A percentile compares a stretch with the other conserved stretches of the same genome.
phyloP scores from a whole-genome alignment of 352 stramenopile species.

The Thraustochytrium aureum region DNA sequence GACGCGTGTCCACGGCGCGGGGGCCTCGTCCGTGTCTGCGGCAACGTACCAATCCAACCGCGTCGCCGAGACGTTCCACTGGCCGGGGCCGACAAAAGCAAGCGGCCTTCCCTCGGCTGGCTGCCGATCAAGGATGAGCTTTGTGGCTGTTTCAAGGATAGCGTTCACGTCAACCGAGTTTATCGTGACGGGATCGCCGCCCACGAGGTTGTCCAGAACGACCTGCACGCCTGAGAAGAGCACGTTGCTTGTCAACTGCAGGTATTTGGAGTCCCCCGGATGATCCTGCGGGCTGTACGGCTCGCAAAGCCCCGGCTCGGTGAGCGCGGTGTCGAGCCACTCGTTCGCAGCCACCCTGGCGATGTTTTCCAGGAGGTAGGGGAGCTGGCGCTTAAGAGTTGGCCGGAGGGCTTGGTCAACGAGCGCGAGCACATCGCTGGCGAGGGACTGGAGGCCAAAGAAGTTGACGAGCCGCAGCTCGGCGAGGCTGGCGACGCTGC shows the following conservation, averaged over 20 bases:
- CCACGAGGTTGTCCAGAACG: background rate
- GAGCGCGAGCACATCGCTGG: background rate
- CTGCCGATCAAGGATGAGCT: background rate
- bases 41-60: no score
- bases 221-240: background rate
- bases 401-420: background rate
- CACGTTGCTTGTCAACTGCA: background rate
- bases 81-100: no score
- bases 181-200: background rate
- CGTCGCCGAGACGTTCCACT: no score
- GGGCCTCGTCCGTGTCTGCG: no score
- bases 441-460: background rate
- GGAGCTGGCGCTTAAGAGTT: background rate
- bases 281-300: background rate
- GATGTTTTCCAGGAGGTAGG: slow-evolving; percentile 1
- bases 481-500: no score
- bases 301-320: background rate
- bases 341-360: background rate
- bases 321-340: background rate
- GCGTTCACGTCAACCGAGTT: slow-evolving; percentile 5
- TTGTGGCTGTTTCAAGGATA: background rate
- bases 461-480: background rate
- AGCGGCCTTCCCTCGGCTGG: no score
- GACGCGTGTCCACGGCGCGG: no score
- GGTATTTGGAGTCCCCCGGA: background rate